phyloP scores from a whole-genome alignment of 73 alveolate species.

The Effrenium voratum region DNA sequence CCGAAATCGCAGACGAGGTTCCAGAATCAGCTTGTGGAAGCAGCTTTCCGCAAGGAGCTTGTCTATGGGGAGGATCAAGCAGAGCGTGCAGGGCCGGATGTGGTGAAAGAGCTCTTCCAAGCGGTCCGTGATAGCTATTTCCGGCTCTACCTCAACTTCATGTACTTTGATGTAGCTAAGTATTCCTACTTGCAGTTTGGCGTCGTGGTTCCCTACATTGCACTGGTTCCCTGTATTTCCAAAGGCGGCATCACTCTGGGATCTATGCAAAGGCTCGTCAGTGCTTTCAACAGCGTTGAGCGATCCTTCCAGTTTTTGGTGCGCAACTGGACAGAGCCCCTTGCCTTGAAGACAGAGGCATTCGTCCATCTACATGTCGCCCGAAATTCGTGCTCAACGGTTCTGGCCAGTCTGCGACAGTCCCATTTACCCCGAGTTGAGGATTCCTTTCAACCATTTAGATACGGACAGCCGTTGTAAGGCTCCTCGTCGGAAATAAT shows the following conservation, averaged over 20 bases:
- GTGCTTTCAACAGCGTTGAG: slow-evolving; percentile 69
- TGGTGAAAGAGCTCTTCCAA: slow-evolving; percentile 31
- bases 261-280: slow-evolving; percentile 43
- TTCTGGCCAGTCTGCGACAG: too few species aligned
- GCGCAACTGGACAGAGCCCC: slow-evolving; percentile 74
- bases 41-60: slow-evolving; percentile 76
- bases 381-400: background rate
- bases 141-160: slow-evolving; percentile 69
- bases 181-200: slow-evolving; percentile 71
- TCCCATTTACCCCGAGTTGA: too few species aligned
- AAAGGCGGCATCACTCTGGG: slow-evolving; percentile 65
- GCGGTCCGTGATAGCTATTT: slow-evolving; percentile 60
- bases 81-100: slow-evolving; percentile 46
- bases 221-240: slow-evolving; percentile 64
- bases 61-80: slow-evolving; percentile 56
- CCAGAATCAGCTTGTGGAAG: slow-evolving; percentile 83
- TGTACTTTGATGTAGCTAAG: slow-evolving; percentile 81
- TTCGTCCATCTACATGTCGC: background rate
- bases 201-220: slow-evolving; percentile 42
- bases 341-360: background rate
- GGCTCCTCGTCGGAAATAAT: too few species aligned
- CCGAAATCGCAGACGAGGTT: too few species aligned
- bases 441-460: too few species aligned
- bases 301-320: slow-evolving; percentile 66
- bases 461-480: too few species aligned